A percentile compares a stretch with the other conserved stretches of the same genome.
Conservation (phyloP, 169 alveolate genomes). For the Toxoplasma gondii region DNA sequence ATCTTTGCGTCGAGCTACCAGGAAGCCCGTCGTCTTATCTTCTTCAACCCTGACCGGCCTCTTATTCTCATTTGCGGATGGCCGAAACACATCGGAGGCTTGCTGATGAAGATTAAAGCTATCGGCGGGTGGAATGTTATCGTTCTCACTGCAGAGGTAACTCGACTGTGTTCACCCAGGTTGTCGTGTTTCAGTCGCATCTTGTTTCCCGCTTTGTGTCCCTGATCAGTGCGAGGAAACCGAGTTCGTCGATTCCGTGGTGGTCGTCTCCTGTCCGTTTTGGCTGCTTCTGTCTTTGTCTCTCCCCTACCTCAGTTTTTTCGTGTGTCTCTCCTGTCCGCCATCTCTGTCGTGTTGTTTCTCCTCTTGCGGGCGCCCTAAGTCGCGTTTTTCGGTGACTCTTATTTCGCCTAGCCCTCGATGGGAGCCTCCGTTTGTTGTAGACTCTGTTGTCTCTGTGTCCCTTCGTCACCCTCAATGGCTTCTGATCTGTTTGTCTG, state of each 20-base stretch:
- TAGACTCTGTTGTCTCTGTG: neutral
- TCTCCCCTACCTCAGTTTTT: too few relatives aligned
- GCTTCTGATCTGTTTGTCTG: neutral
- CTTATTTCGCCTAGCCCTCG: too few relatives aligned
- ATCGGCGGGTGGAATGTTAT: neutral
- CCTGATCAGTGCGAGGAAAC: neutral
- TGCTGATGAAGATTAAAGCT: neutral
- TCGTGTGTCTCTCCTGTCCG: neutral
- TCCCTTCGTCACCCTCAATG: neutral
- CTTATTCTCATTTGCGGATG: slow-evolving; percentile 32
- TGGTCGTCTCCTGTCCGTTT: too few relatives aligned
- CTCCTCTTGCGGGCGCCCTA: too few relatives aligned
- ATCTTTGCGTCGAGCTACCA: neutral
- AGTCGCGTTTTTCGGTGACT: too few relatives aligned
- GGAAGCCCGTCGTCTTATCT: neutral
- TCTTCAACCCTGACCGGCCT: neutral
- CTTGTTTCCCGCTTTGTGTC: neutral
- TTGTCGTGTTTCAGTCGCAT: neutral
- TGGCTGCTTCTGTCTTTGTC: neutral
- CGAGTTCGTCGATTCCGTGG: too few relatives aligned
- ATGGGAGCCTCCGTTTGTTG: neutral
- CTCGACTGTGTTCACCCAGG: neutral
- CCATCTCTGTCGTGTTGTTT: neutral
- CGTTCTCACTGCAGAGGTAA: slow-evolving; percentile 30
- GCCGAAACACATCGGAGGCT: slow-evolving; percentile 5